Percentiles rank a stretch among this genome's conserved stretches.
Conservation (phyloP, 2,329 filamentous ascomycete genomes). For the Trichoderma atrobrunneum region DNA sequence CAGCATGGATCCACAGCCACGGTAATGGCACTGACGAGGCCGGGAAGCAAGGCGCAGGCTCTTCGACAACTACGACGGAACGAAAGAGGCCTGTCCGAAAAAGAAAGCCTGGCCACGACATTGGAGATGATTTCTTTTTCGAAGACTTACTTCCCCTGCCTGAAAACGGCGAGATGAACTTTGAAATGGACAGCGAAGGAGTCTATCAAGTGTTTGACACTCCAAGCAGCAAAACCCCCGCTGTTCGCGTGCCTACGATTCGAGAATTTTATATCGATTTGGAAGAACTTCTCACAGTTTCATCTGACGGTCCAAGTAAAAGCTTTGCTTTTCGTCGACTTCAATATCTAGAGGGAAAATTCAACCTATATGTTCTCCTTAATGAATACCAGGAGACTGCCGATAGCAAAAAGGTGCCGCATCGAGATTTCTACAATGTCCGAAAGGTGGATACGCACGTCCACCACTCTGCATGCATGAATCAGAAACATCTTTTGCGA, state of each 20-base stretch:
- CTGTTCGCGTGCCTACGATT: slow-evolving; percentile 86
- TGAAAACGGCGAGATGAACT: slow-evolving; percentile 66
- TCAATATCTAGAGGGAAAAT: slow-evolving; percentile 95
- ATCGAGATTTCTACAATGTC: slow-evolving; percentile 98
- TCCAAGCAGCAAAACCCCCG: slow-evolving; percentile 66
- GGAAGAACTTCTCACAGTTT: slow-evolving; percentile 79
- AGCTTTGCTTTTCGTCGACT: slow-evolving; percentile 94
- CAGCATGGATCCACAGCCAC: slow-evolving; percentile 63
- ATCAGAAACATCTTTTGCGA: slow-evolving; percentile 94
- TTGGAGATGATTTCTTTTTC: slow-evolving; percentile 82
- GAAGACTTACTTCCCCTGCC: slow-evolving; percentile 75
- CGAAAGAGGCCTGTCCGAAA: slow-evolving; percentile 53
- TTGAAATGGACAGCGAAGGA: slow-evolving; percentile 77
- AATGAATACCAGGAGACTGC: slow-evolving; percentile 98
- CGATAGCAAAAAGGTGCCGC: slow-evolving; percentile 95
- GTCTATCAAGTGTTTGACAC: slow-evolving; percentile 91
- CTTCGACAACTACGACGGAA: slow-evolving; percentile 27
- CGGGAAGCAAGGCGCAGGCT: background rate
- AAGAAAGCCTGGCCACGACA: slow-evolving; percentile 54
- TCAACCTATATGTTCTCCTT: slow-evolving; percentile 86
- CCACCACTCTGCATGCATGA: slow-evolving; percentile 99
- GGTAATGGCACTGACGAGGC: slow-evolving; percentile 17
- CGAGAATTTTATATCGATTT: slow-evolving; percentile 95
- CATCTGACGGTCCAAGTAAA: slow-evolving; percentile 92
- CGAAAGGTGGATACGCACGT: slow-evolving; percentile 98